Evolutionary conservation across 2,329 filamentous ascomycete genomes (phyloP), one percentile per base, ranked within the genome.

Genomic region (Scedosporium aurantiacum): DNA sequence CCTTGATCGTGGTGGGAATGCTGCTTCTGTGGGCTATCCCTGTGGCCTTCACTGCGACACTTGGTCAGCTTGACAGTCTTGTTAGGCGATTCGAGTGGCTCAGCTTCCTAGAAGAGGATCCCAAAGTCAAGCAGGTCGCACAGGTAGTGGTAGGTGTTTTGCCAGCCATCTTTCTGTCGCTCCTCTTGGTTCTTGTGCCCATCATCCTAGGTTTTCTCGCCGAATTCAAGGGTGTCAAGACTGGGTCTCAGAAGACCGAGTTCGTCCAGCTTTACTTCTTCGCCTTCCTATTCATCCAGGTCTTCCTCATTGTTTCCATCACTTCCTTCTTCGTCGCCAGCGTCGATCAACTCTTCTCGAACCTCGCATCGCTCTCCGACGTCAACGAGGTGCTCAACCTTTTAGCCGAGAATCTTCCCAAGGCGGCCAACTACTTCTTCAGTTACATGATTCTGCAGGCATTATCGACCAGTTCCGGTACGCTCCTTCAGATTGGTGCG

Each of bases 401-500:
- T 0, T 76, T 99, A 28, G 93, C 93, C 0, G 72, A 78, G 10
- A 94, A 92, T 63, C 77, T 99, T 4, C 94, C 94, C 1, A 89
- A 85, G 66, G 88, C 92, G 0, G 89, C 91, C 67, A 96, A 97
- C 70, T 99, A 97, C 74, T 99, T 97, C 78, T 97, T 97, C 79
- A 93, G 91, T 1, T 99, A 99, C 81, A 92, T 99, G 86, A 88
- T 97, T 70, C 85, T 99, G 8, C 94, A 97, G 69, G 91, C 92
- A 0, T 80, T 97, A 67, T 91, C 90, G 64, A 91, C 90, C 64
- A 96, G 91, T 72, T 93, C 93, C 1, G 91, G 89, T 72, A 93
- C 90, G 1, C 78, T 97, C 3, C 78, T 97, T 12, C 94, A 97
- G 69, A 82, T 96, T 25, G 85, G 84, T n/a, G 83, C 86, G 3